Evolutionary conservation across 768 basidiomycete species (phyloP), one percentile per base, ranked within the genome.

Genomic region (Porphyrellus cyaneotinctus): DNA sequence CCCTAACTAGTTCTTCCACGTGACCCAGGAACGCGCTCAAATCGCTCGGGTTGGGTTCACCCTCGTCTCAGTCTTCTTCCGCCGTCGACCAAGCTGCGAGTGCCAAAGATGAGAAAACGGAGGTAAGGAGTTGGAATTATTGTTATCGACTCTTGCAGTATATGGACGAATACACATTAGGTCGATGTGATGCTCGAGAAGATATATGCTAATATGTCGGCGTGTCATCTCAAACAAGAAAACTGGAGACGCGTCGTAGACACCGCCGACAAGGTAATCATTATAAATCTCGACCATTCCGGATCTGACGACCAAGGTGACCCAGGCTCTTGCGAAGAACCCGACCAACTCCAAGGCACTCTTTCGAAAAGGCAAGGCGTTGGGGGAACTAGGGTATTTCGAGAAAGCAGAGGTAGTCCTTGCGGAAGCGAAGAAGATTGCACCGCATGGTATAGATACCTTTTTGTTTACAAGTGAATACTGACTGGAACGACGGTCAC

Each of bases 121-220:
- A 88, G 76, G 88, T 85, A 47, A 39, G 71, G 54, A 10, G 18
- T 20, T 22, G 18, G 26, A 28, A 28, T 28, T 9, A 9, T 28
- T 36, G 6, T 11, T 31, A 20, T 47, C 32, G 11, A 35, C 13
- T 17, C n/a, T 22, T 51, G 45, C 39, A 35, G 37, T n/a, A 6
- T 23, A 7, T 43, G 12, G 17, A 41, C 47, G 15, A 37, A 30
- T 17, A n/a, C 32, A 26, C 23, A 24, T 43, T 32, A 92, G 90
- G 77, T 83, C 18, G 91, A 92, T 65, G 74, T 83, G 11, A 75
- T 91, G 35, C 67, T 89, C 18, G 88, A 88, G 69, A 92, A 87
- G 72, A 82, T 91, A 42, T 88, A 92, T 57, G 81, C 87, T 4
- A 93, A 93, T 51, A 87, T 89, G 86, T 81, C 85, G 3, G 88